A percentile compares a stretch with the other conserved stretches of the same genome.
phyloP scores from a whole-genome alignment of 495 filamentous ascomycete species.

The Podospora pseudocomata region DNA sequence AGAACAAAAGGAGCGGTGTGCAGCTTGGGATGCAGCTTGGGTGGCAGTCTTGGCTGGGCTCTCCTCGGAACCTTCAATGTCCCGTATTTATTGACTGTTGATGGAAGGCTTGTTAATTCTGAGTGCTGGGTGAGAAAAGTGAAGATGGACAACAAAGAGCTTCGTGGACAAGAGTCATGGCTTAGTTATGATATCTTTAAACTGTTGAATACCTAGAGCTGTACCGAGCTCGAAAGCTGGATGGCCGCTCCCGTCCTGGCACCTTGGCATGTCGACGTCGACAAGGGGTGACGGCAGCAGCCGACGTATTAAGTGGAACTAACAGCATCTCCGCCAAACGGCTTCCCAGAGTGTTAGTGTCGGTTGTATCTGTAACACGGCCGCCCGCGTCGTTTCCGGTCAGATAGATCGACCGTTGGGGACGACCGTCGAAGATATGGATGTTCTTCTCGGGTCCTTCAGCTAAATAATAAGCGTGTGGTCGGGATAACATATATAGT shows the following conservation, averaged over 20 bases:
- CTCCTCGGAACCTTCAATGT: not conserved
- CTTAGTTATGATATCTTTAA: not conserved
- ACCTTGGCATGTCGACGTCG: not conserved
- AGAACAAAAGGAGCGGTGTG: slow-evolving; percentile 5
- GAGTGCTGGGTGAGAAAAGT: not conserved
- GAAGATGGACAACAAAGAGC: not conserved
- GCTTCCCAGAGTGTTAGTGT: not conserved
- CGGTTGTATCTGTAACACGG: not conserved
- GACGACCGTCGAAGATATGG: too few species aligned
- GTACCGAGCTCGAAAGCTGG: not conserved
- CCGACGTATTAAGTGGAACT: not conserved
- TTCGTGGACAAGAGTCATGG: not conserved
- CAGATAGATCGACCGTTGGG: not conserved
- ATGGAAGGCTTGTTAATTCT: not conserved
- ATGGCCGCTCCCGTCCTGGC: not conserved
- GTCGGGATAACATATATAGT: not conserved
- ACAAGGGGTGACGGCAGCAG: not conserved
- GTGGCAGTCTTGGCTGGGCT: not conserved
- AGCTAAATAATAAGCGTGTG: not conserved
- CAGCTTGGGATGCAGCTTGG: not conserved
- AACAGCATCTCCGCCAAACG: not conserved
- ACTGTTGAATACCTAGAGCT: not conserved
- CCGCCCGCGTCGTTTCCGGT: not conserved
- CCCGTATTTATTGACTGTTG: not conserved
- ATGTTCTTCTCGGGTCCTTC: not conserved